Base-by-base conservation (phyloP, 2,329 filamentous ascomycete species). In the Arthrobotrys conoides region DNA sequence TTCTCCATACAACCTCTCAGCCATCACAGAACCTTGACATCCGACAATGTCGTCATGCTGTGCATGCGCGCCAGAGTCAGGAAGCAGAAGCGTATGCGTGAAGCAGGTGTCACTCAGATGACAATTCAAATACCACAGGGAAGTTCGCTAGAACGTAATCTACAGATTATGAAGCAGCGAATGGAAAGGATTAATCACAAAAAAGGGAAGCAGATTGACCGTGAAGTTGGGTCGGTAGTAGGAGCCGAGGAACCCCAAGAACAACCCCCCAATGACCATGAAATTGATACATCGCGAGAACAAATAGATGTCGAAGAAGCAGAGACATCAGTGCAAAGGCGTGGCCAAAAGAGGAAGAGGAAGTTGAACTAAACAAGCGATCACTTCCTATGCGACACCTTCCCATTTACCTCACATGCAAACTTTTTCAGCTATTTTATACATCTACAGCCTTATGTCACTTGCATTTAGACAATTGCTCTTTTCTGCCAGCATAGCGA, bases 1-100 rank as follows among this genome's bases (percentile, higher is more conserved):
- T 59, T 59, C 14, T 59, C 53, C 3, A 6, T 38, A 3, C 30
- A 59, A 59, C 14, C 18, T n/a, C 57, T 27, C 36, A 9, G 9
- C 18, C 41, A 46, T 16, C 44, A 44, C 57, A 22, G 68, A n/a
- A 69, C 18, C 0, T 6, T 78, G 5, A 20, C 75, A 22, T 72
- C 75, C 12, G 68, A 78, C 22, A 78, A 72, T 22, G 53, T 78
- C 8, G 75, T 78, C 12, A 78, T 78, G 75, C 36, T 78, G 14
- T 78, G 75, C 68, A 69, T 69, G 53, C 46, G 68, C 10, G 75
- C 68, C 16, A 64, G 22, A 4, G 75, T 78, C 1, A 59, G 68
- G 24, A 46, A 30, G 22, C 55, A 49, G 4, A 64, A 46, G 16
- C 55, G 68, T 36, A 38, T 63, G 38, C 55, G 57, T 8, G 55